phyloP scores from a whole-genome alignment of 305 asterid species.

The Galium porrigens region DNA sequence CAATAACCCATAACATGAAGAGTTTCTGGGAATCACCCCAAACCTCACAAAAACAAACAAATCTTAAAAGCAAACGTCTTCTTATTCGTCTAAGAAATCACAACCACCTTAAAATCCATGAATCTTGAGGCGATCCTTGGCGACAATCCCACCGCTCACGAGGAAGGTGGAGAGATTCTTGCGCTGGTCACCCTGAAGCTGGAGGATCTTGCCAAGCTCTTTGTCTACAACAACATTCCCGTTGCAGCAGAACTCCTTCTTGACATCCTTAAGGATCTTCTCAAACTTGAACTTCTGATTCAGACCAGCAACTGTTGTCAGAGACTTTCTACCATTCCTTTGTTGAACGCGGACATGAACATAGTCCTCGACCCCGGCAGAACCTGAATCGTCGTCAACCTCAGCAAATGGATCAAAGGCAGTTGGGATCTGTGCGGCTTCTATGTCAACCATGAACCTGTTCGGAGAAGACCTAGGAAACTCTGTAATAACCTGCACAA shows the following conservation, averaged over 20 bases:
- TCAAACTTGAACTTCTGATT: slow-evolving; percentile 53
- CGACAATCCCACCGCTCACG: slow-evolving; percentile 35
- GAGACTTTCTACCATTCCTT: slow-evolving; percentile 66
- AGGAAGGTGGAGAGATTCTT: slow-evolving; percentile 61
- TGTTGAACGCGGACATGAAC: slow-evolving; percentile 78
- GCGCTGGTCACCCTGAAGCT: slow-evolving; percentile 78
- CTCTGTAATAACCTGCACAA: slow-evolving; percentile 10
- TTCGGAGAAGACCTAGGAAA: slow-evolving; percentile 10
- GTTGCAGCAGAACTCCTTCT: slow-evolving; percentile 73
- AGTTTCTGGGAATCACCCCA: neutral
- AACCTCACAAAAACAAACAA: neutral
- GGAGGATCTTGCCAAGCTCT: slow-evolving; percentile 61
- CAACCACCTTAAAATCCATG: slow-evolving; percentile 44
- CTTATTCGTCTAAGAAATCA: neutral
- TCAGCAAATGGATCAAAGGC: slow-evolving; percentile 71
- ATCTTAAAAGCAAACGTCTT: neutral
- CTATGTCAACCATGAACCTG: slow-evolving; percentile 59
- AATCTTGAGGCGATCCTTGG: slow-evolving; percentile 65
- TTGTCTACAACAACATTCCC: slow-evolving; percentile 68
- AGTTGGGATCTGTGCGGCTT: slow-evolving; percentile 35
- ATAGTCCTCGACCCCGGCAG: slow-evolving; percentile 56
- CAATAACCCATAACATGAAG: neutral
- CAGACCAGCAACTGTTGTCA: slow-evolving; percentile 67
- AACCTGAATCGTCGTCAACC: slow-evolving; percentile 43
- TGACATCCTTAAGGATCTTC: slow-evolving; percentile 54